These are phyloP conservation scores for Xerocomus potaroensis DNA, from an alignment of 768 basidiomycete genomes.

Conservation along the genomic window DNA sequence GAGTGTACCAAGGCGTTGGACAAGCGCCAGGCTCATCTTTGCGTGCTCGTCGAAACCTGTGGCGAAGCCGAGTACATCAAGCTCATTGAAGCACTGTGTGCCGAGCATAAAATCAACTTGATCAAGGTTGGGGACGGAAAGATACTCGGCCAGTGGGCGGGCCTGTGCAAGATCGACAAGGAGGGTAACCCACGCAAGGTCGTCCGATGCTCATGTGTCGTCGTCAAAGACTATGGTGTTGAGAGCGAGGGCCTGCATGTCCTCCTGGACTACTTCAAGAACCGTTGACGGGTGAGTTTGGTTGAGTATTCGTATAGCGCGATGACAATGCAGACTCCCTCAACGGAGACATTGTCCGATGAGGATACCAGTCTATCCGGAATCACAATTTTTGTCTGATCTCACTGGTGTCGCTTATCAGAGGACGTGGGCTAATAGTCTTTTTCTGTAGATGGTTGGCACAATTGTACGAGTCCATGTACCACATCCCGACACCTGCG, in stretches of 20 bases:
- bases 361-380: conserved; percentile 47
- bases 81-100: conserved; percentile 98
- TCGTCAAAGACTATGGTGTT: conserved; percentile 95
- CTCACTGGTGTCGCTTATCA: conserved; percentile 2
- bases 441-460: no score
- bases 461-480: conserved; percentile 8
- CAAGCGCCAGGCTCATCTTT: conserved; percentile 97
- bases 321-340: conserved; percentile 96
- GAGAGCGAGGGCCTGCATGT: conserved; percentile 96
- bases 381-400: conserved; percentile 52
- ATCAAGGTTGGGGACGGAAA: conserved; percentile 99
- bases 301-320: conserved; percentile 7
- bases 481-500: neutral
- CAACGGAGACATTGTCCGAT: conserved; percentile 66
- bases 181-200: conserved; percentile 98
- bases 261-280: conserved; percentile 95
- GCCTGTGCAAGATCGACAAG: conserved; percentile 99
- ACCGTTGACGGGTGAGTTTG: conserved; percentile 55
- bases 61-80: conserved; percentile 99
- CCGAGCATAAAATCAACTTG: conserved; percentile 98
- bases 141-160: conserved; percentile 96
- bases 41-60: conserved; percentile 98
- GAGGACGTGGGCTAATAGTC: no score
- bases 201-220: conserved; percentile 89
- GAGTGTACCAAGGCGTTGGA: conserved; percentile 98